phyloP scores from a whole-genome alignment of 148 eudicot genomes.

The Heliamphora exappendiculata region DNA sequence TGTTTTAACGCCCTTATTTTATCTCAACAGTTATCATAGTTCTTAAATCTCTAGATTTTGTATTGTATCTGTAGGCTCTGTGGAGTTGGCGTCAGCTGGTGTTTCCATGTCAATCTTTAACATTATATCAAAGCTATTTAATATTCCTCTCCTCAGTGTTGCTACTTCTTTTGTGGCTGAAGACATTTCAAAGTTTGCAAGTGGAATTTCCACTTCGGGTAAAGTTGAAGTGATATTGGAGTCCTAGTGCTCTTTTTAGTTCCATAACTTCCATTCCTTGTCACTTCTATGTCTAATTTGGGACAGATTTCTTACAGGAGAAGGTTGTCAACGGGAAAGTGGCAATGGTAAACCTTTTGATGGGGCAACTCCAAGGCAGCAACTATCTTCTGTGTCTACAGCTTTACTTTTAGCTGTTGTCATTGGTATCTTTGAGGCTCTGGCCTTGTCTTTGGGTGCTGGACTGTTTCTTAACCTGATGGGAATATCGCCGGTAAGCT shows the following conservation, averaged over 20 bases:
- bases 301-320: slow-evolving; percentile 15
- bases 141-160: slow-evolving; percentile 95
- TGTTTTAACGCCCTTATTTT: no score
- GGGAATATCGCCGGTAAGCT: slow-evolving; percentile 70
- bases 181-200: slow-evolving; percentile 61
- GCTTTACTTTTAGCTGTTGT: slow-evolving; percentile 72
- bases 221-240: not conserved
- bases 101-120: slow-evolving; percentile 85
- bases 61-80: slow-evolving; percentile 44
- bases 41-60: not conserved
- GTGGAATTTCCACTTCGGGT: slow-evolving; percentile 35
- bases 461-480: slow-evolving; percentile 72
- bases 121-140: slow-evolving; percentile 79
- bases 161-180: slow-evolving; percentile 96
- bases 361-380: slow-evolving; percentile 38
- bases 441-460: slow-evolving; percentile 70
- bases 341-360: slow-evolving; percentile 31
- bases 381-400: slow-evolving; percentile 87
- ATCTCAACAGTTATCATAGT: not conserved
- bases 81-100: slow-evolving; percentile 92
- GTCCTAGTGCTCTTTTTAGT: slow-evolving; percentile 1
- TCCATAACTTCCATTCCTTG: not conserved
- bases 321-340: slow-evolving; percentile 15
- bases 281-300: slow-evolving; percentile 6
- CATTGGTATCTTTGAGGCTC: slow-evolving; percentile 80